Evolutionary conservation across 2,329 filamentous ascomycete species (phyloP).

Genomic region (Nigrospora sphaerica): DNA sequence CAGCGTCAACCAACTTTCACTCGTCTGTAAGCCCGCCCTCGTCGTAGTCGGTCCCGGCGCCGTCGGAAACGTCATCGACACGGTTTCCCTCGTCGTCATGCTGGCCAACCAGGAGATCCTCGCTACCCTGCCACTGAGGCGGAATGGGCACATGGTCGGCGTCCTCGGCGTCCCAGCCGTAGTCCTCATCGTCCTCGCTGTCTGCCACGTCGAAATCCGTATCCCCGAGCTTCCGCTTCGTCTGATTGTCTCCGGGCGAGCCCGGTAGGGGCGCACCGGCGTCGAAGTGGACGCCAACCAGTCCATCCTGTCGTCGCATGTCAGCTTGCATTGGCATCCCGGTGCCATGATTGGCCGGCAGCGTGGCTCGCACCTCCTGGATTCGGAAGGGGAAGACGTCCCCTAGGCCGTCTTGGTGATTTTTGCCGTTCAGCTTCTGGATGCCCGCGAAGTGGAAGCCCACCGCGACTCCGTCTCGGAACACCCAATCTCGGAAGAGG

Average conservation of each 20-base stretch:
- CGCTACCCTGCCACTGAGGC: conserved; percentile 62
- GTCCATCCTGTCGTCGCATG: conserved; percentile 29
- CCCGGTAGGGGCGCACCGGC: conserved; percentile 24
- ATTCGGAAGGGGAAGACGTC: conserved; percentile 43
- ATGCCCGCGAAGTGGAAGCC: conserved; percentile 55
- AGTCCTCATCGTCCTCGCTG: conserved; percentile 57
- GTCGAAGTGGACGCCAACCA: conserved; percentile 34
- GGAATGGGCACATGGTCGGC: conserved; percentile 55
- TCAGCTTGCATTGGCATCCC: conserved; percentile 5
- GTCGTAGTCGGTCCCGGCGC: neutral
- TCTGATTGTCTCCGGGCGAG: conserved; percentile 28
- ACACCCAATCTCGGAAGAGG: conserved; percentile 72
- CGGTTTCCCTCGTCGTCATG: conserved; percentile 7
- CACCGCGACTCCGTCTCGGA: conserved; percentile 35
- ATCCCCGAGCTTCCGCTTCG: conserved; percentile 59
- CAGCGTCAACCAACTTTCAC: neutral
- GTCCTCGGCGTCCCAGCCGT: conserved; percentile 64
- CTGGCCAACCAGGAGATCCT: conserved; percentile 51
- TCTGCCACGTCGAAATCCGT: conserved; percentile 54
- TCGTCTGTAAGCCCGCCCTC: neutral
- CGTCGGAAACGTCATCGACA: conserved; percentile 1
- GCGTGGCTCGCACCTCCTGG: conserved; percentile 27
- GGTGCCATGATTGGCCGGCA: conserved; percentile 5
- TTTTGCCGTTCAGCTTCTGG: conserved; percentile 56
- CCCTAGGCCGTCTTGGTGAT: conserved; percentile 29